Evolutionary conservation across 305 asterid species (phyloP).

Genomic region (Rubia tinctorum): DNA sequence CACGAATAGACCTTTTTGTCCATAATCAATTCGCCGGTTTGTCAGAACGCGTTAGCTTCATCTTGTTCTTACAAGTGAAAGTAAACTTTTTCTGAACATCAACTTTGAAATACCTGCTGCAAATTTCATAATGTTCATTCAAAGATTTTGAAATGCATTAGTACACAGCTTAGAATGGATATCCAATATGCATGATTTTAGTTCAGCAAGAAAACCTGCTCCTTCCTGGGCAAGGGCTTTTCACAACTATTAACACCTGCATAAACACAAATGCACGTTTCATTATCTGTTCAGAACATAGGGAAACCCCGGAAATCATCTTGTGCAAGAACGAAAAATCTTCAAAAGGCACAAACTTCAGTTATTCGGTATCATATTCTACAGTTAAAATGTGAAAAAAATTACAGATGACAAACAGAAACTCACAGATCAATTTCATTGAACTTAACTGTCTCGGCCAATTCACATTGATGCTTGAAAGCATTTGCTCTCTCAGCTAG

Average conservation of each 20-base stretch:
- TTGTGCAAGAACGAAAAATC: background rate
- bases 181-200: no score
- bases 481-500: conserved; percentile 88
- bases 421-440: conserved; percentile 98
- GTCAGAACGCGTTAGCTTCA: conserved; percentile 74
- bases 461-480: conserved; percentile 78
- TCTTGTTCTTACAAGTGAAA: conserved; percentile 66
- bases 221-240: no score
- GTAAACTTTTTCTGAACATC: background rate
- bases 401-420: conserved; percentile 17
- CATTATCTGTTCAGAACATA: no score
- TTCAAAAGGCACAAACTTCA: background rate
- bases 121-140: background rate
- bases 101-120: conserved; percentile 2
- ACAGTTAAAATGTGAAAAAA: background rate
- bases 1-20: no score
- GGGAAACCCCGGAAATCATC: no score
- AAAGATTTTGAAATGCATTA: background rate
- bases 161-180: no score
- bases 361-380: background rate
- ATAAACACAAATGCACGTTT: no score
- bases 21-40: conserved; percentile 32
- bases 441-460: conserved; percentile 83
- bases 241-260: no score
- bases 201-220: no score